Conservation (phyloP, 148 eudicot species). For the Chenopodium formosanum region DNA sequence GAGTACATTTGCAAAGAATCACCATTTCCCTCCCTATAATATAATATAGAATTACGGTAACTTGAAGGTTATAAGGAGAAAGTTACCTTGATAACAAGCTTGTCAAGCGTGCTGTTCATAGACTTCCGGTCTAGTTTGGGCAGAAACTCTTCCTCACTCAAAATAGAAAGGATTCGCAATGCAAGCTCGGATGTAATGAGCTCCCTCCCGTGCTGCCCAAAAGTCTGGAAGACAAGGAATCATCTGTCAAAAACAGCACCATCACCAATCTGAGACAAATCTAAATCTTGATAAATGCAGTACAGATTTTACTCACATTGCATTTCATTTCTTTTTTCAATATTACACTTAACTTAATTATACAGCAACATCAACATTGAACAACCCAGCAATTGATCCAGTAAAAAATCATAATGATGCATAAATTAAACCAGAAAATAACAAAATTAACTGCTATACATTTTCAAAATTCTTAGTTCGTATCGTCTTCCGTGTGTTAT, state of each 20-base stretch:
- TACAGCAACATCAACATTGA: neutral
- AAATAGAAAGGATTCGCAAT: slow-evolving; percentile 69
- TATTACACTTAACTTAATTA: neutral
- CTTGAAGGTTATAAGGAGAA: neutral
- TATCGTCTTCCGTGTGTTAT: too few relatives aligned
- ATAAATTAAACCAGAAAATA: neutral
- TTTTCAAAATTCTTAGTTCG: neutral
- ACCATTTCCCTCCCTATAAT: neutral
- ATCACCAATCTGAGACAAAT: slow-evolving; percentile 75
- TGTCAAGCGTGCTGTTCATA: slow-evolving; percentile 61
- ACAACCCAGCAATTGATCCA: neutral
- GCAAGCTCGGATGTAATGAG: slow-evolving; percentile 96
- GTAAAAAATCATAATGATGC: slow-evolving; percentile 8
- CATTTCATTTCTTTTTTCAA: neutral
- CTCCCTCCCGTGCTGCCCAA: slow-evolving; percentile 99
- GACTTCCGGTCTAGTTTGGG: slow-evolving; percentile 59
- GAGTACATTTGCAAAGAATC: neutral
- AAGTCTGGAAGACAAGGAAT: slow-evolving; percentile 99
- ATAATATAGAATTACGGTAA: neutral
- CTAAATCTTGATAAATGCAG: slow-evolving; percentile 13
- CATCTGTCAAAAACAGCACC: slow-evolving; percentile 98
- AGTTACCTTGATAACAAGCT: slow-evolving; percentile 78
- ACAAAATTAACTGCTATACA: neutral
- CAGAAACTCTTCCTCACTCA: slow-evolving; percentile 87
- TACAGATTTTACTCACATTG: slow-evolving; percentile 4